Percentiles rank a stretch among this genome's conserved stretches.
Conservation (phyloP, 495 filamentous ascomycete species). For the Neurospora sp. region DNA sequence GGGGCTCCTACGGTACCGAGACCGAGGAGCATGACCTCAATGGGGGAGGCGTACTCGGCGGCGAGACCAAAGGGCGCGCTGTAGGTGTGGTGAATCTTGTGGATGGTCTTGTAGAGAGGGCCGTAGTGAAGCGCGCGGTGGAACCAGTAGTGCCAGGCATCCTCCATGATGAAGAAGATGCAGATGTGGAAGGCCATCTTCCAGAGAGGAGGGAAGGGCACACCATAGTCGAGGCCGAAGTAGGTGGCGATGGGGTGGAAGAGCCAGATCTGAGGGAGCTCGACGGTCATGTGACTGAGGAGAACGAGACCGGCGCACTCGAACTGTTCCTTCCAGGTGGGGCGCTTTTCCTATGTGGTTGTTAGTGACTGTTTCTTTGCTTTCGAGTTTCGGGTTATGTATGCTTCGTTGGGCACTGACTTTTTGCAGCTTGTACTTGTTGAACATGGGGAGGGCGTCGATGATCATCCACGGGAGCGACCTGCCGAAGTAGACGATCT, state of each 20-base stretch:
- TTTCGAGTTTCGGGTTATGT: not conserved
- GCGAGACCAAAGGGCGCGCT: conserved; percentile 94
- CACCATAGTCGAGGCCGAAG: conserved; percentile 77
- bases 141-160: conserved; percentile 97
- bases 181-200: conserved; percentile 89
- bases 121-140: conserved; percentile 95
- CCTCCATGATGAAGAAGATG: conserved; percentile 91
- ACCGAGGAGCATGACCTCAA: conserved; percentile 97
- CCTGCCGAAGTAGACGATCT: conserved; percentile 86
- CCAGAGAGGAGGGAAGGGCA: conserved; percentile 77
- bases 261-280: conserved; percentile 96
- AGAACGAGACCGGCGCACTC: conserved; percentile 86
- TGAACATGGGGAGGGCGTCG: conserved; percentile 75
- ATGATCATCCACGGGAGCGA: conserved; percentile 91
- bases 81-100: conserved; percentile 99
- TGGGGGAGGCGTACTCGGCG: conserved; percentile 94
- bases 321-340: conserved; percentile 85
- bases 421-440: conserved; percentile 88
- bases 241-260: conserved; percentile 97
- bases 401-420: conserved; percentile 35
- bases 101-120: conserved; percentile 83
- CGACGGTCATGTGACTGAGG: conserved; percentile 89
- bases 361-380: conserved; percentile 4
- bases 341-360: conserved; percentile 64
- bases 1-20: conserved; percentile 76